These are phyloP conservation scores for Ophiocordyceps unilateralis DNA, from an alignment of 2,329 filamentous ascomycete species.

Conservation along the genomic window DNA sequence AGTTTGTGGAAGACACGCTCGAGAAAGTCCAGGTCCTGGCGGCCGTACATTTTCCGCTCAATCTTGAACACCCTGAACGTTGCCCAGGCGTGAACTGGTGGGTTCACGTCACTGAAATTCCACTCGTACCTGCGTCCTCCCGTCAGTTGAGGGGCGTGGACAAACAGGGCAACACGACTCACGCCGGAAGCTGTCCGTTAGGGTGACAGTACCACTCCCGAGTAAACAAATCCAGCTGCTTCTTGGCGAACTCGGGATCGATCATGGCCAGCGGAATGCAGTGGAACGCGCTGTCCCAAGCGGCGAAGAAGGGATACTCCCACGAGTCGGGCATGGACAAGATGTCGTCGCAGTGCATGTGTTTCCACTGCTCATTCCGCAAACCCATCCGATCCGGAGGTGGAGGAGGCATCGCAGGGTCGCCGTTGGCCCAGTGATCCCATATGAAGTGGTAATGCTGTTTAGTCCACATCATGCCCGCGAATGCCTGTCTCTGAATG, in stretches of 20 bases:
- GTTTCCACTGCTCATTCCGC: slow-evolving; percentile 81
- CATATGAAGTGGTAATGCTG: slow-evolving; percentile 94
- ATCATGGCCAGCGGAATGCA: slow-evolving; percentile 95
- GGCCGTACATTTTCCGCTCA: slow-evolving; percentile 89
- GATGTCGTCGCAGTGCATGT: slow-evolving; percentile 88
- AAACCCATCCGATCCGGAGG: slow-evolving; percentile 63
- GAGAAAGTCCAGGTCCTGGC: slow-evolving; percentile 86
- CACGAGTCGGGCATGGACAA: slow-evolving; percentile 96
- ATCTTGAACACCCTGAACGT: slow-evolving; percentile 96
- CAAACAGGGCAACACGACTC: slow-evolving; percentile 16
- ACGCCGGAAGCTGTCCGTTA: slow-evolving; percentile 85
- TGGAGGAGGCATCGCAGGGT: slow-evolving; percentile 74
- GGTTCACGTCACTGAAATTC: slow-evolving; percentile 97
- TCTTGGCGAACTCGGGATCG: slow-evolving; percentile 94
- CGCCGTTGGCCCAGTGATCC: slow-evolving; percentile 95
- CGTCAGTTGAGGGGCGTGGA: slow-evolving; percentile 3
- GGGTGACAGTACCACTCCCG: slow-evolving; percentile 98
- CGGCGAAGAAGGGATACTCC: slow-evolving; percentile 97
- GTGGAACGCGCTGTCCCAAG: slow-evolving; percentile 95
- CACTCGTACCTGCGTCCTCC: slow-evolving; percentile 50
- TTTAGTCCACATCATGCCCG: slow-evolving; percentile 98
- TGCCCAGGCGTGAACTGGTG: slow-evolving; percentile 90
- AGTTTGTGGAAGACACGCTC: slow-evolving; percentile 95
- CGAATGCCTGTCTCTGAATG: slow-evolving; percentile 85
- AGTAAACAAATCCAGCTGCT: slow-evolving; percentile 89